Conservation (phyloP, 768 basidiomycete genomes). For the Boletus edulis region DNA sequence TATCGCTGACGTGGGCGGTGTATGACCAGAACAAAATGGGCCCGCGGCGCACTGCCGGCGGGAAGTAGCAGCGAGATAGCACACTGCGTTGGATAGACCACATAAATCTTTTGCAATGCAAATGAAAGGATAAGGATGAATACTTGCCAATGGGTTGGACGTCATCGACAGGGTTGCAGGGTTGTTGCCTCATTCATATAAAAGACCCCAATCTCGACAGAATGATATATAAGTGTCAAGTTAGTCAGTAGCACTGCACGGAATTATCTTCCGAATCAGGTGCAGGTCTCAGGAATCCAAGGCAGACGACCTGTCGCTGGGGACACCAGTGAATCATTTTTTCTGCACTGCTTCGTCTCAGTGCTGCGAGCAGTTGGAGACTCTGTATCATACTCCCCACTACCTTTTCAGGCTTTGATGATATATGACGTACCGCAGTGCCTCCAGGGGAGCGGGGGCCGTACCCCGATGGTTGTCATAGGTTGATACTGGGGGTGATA, state of each 20-base stretch:
- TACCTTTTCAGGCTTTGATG: no score
- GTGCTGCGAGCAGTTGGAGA: not conserved
- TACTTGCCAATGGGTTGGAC: not conserved
- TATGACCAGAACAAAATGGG: not conserved
- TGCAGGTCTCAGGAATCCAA: no score
- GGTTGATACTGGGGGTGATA: not conserved
- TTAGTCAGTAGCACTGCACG: conserved; percentile 2
- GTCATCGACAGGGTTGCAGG: conserved; percentile 9
- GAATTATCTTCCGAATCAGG: not conserved
- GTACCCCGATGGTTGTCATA: not conserved
- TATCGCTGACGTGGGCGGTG: not conserved
- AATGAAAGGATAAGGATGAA: not conserved
- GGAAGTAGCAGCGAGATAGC: not conserved
- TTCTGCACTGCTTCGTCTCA: not conserved
- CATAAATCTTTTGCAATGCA: not conserved
- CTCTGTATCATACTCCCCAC: not conserved
- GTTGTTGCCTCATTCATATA: conserved; percentile 8
- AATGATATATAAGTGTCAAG: not conserved
- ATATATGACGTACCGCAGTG: not conserved
- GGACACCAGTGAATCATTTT: not conserved
- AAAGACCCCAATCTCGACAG: conserved; percentile 5
- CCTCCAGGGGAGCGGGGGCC: not conserved
- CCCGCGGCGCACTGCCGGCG: not conserved
- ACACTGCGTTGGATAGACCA: not conserved
- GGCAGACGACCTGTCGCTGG: no score